These are phyloP conservation scores for Plasmopara muralis DNA, from an alignment of 352 stramenopile species.

Conservation along the genomic window DNA sequence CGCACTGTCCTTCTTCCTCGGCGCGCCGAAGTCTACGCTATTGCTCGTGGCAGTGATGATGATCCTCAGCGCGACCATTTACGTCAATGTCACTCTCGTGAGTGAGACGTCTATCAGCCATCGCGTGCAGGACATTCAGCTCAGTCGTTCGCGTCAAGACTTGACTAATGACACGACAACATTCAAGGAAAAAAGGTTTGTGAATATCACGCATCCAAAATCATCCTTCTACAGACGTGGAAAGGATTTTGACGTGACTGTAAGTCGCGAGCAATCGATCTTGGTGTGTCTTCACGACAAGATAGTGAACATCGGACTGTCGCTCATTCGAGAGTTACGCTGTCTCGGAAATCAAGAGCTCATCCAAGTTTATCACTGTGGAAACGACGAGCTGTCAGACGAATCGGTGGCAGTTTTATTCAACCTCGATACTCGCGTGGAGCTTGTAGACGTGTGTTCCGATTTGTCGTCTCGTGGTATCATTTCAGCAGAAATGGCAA, in stretches of 20 bases:
- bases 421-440: conserved; percentile 8
- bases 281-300: conserved; percentile 13
- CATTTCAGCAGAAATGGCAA: conserved; percentile 9
- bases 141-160: conserved; percentile 11
- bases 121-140: conserved; percentile 7
- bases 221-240: conserved; percentile 10
- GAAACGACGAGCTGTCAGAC: conserved; percentile 11
- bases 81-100: conserved; percentile 17
- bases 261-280: conserved; percentile 7
- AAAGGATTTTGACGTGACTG: conserved; percentile 3
- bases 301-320: conserved; percentile 9
- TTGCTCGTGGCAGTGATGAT: background rate
- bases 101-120: conserved; percentile 9
- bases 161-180: conserved; percentile 17
- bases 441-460: conserved; percentile 16
- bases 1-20: background rate
- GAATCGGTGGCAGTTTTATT: conserved; percentile 12
- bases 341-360: conserved; percentile 19
- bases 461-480: conserved; percentile 7
- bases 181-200: conserved; percentile 6
- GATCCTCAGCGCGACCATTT: conserved; percentile 15
- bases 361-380: conserved; percentile 20
- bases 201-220: conserved; percentile 3
- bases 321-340: conserved; percentile 16
- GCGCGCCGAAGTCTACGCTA: conserved; percentile 1